These are phyloP conservation scores for Phytophthora quininea DNA, from an alignment of 352 stramenopile genomes.

Conservation along the genomic window DNA sequence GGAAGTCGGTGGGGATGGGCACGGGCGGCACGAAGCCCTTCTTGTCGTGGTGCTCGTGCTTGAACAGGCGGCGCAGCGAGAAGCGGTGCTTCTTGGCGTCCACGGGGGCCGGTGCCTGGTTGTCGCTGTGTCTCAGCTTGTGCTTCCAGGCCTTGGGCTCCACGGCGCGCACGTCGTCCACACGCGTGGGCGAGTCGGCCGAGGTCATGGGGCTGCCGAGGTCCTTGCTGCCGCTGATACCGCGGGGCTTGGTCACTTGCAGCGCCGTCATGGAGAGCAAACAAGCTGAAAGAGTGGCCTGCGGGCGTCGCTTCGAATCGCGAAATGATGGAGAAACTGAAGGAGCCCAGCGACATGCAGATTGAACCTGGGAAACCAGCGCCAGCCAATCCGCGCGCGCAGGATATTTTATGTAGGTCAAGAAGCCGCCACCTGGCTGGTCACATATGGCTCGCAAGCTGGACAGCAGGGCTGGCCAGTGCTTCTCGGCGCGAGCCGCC, in stretches of 20 bases:
- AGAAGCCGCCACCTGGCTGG: background rate
- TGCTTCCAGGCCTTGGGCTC: slow-evolving; percentile 27
- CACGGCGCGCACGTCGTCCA: slow-evolving; percentile 12
- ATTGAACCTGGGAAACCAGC: slow-evolving; percentile 4
- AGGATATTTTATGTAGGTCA: background rate
- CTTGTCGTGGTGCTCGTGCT: slow-evolving; percentile 26
- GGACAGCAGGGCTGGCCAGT: background rate
- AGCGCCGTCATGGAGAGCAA: slow-evolving; percentile 14
- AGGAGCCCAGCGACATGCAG: slow-evolving; percentile 23
- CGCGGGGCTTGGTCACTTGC: background rate
- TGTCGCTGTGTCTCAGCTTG: slow-evolving; percentile 30
- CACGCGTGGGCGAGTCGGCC: background rate
- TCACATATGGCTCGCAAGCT: background rate
- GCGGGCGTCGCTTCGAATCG: slow-evolving; percentile 15
- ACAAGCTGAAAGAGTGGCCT: background rate
- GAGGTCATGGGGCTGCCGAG: slow-evolving; percentile 9
- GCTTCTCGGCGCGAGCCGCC: background rate
- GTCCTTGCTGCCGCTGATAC: slow-evolving; percentile 1
- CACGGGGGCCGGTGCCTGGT: slow-evolving; percentile 10
- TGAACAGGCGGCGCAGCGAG: slow-evolving; percentile 39
- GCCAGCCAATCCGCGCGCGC: background rate
- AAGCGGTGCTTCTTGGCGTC: slow-evolving; percentile 36
- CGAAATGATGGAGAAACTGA: slow-evolving; percentile 26
- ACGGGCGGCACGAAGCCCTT: slow-evolving; percentile 27
- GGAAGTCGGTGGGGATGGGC: slow-evolving; percentile 37